These are phyloP conservation scores for Cinnamomum micranthum DNA, from an alignment of 164 flowering plant genomes.

Conservation along the genomic window DNA sequence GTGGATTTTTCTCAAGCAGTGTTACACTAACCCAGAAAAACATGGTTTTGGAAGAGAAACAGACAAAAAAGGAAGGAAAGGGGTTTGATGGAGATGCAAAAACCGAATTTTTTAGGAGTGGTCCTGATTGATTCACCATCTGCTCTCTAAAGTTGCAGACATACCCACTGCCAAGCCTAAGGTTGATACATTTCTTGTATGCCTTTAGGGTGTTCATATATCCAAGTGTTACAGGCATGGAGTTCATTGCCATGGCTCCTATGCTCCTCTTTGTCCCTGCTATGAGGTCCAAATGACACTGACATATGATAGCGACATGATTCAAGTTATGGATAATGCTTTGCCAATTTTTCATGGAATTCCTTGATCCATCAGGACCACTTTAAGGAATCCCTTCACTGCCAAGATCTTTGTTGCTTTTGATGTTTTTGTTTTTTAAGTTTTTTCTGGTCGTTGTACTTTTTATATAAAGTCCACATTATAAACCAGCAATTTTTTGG, in stretches of 20 bases:
- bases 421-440: too few relatives aligned
- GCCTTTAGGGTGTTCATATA: neutral
- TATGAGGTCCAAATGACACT: neutral
- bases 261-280: neutral
- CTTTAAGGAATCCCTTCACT: neutral
- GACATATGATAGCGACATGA: neutral
- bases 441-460: too few relatives aligned
- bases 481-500: too few relatives aligned
- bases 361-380: neutral
- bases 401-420: neutral
- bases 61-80: too few relatives aligned
- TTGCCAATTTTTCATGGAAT: neutral
- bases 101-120: neutral
- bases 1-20: neutral
- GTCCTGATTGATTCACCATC: neutral
- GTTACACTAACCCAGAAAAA: neutral
- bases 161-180: neutral
- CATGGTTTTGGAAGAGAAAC: neutral
- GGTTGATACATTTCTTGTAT: neutral
- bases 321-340: neutral
- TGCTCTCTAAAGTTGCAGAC: neutral
- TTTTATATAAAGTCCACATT: too few relatives aligned
- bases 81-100: neutral
- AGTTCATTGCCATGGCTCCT: too few relatives aligned
- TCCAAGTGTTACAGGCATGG: neutral